A percentile compares a stretch with the other conserved stretches of the same genome.
These are phyloP conservation scores for Thalia dealbata DNA, from an alignment of 176 grass and related monocot genomes.

Conservation along the genomic window DNA sequence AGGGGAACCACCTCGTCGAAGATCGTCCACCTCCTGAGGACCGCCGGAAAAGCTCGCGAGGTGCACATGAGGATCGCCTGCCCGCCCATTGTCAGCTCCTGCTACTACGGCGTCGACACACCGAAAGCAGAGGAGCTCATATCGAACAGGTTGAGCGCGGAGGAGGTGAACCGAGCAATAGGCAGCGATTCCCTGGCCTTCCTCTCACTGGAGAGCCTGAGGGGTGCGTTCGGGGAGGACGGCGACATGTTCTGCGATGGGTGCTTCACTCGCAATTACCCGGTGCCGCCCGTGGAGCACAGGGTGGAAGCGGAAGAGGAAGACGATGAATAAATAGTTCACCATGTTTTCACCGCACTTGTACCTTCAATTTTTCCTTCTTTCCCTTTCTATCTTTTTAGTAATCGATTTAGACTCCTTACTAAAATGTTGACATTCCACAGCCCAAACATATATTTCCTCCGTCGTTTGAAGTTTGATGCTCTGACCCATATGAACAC, in stretches of 20 bases:
- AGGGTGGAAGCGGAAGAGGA: conserved; percentile 20
- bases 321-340: conserved; percentile 4
- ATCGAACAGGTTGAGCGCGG: conserved; percentile 58
- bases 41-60: conserved; percentile 67
- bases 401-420: too few relatives aligned
- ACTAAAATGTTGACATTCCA: too few relatives aligned
- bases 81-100: conserved; percentile 70
- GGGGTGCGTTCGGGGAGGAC: conserved; percentile 51
- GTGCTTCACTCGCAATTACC: conserved; percentile 72
- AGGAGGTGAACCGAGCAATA: conserved; percentile 51
- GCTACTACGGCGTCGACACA: conserved; percentile 90
- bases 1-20: conserved; percentile 93
- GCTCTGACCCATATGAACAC: too few relatives aligned
- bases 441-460: too few relatives aligned
- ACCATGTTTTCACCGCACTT: too few relatives aligned
- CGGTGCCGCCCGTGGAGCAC: conserved; percentile 35
- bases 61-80: conserved; percentile 93
- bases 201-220: conserved; percentile 65
- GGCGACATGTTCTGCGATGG: conserved; percentile 60
- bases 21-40: conserved; percentile 68
- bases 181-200: conserved; percentile 79
- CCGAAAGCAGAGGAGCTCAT: conserved; percentile 69
- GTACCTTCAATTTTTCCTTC: too few relatives aligned
- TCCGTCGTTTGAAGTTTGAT: too few relatives aligned
- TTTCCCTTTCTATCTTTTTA: too few relatives aligned